Evolutionary conservation across 2,329 filamentous ascomycete genomes (phyloP).

Genomic region (Aquanectria penicillioides): DNA sequence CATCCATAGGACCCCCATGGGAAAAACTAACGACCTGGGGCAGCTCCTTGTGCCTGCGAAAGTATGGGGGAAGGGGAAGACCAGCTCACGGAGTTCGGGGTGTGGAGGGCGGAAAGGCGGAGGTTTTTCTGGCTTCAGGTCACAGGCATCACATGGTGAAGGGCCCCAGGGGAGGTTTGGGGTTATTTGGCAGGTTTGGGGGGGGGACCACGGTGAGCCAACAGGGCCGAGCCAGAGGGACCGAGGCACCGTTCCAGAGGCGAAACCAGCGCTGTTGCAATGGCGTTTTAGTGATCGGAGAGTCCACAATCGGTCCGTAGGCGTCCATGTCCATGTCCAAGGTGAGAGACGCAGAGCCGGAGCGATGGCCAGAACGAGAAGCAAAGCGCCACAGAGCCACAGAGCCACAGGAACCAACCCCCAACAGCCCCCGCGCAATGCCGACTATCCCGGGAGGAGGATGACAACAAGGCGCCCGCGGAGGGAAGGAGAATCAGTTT

Average conservation of each 20-base stretch:
- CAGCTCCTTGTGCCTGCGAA: neutral
- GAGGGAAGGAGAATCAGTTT: neutral
- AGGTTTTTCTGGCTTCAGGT: neutral
- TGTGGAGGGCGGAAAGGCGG: neutral
- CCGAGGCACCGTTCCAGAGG: too few relatives aligned
- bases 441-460: slow-evolving; percentile 15
- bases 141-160: neutral
- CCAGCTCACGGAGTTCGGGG: slow-evolving; percentile 3
- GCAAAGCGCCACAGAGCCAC: neutral
- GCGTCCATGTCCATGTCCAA: too few relatives aligned
- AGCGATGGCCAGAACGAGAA: neutral
- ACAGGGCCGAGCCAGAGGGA: too few relatives aligned
- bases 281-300: slow-evolving; percentile 7
- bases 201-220: too few relatives aligned
- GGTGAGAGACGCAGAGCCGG: neutral
- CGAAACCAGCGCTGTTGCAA: neutral
- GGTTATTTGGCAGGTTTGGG: slow-evolving; percentile 17
- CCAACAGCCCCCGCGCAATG: slow-evolving; percentile 17
- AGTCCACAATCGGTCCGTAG: too few relatives aligned
- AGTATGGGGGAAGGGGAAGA: slow-evolving; percentile 20
- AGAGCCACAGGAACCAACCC: neutral
- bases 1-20: slow-evolving; percentile 31
- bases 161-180: neutral
- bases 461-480: neutral
- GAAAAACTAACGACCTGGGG: neutral